phyloP scores from a whole-genome alignment of 768 basidiomycete species.

The Boletus edulis region DNA sequence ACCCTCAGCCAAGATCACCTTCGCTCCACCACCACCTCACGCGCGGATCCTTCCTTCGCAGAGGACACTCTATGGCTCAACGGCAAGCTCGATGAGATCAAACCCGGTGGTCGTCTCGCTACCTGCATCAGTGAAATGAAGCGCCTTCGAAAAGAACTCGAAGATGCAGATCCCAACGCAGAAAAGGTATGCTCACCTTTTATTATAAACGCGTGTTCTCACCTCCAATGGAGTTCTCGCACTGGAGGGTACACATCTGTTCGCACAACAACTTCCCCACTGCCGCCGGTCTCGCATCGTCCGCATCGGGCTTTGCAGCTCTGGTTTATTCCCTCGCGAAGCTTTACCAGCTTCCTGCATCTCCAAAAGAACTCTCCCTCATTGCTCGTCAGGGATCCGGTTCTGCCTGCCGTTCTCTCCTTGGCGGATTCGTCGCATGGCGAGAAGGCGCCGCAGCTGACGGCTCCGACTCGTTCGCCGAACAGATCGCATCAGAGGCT shows the following conservation, averaged over 20 bases:
- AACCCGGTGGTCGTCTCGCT: constrained; percentile 68
- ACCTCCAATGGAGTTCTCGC: constrained; percentile 15
- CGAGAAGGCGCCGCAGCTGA: constrained; percentile 50
- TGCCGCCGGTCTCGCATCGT: constrained; percentile 95
- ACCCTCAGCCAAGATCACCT: constrained; percentile 97
- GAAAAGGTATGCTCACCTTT: constrained; percentile 52
- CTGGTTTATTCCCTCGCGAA: constrained; percentile 86
- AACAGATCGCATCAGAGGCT: constrained; percentile 76
- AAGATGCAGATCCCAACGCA: constrained; percentile 61
- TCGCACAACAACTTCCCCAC: constrained; percentile 99
- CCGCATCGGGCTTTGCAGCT: constrained; percentile 95
- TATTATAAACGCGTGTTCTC: not conserved
- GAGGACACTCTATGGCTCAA: constrained; percentile 92
- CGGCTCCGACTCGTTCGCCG: constrained; percentile 85
- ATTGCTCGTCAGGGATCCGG: constrained; percentile 98
- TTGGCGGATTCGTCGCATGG: constrained; percentile 98
- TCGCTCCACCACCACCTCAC: constrained; percentile 89
- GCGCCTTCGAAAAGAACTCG: constrained; percentile 67
- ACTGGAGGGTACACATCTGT: constrained; percentile 77
- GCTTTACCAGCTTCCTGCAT: constrained; percentile 78
- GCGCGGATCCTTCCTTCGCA: constrained; percentile 71
- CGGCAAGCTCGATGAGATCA: constrained; percentile 88
- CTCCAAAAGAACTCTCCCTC: constrained; percentile 80
- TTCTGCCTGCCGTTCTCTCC: constrained; percentile 95
- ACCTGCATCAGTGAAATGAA: constrained; percentile 91